Base-by-base conservation (phyloP, 345 rosid genomes). In the Ricinus communis region DNA sequence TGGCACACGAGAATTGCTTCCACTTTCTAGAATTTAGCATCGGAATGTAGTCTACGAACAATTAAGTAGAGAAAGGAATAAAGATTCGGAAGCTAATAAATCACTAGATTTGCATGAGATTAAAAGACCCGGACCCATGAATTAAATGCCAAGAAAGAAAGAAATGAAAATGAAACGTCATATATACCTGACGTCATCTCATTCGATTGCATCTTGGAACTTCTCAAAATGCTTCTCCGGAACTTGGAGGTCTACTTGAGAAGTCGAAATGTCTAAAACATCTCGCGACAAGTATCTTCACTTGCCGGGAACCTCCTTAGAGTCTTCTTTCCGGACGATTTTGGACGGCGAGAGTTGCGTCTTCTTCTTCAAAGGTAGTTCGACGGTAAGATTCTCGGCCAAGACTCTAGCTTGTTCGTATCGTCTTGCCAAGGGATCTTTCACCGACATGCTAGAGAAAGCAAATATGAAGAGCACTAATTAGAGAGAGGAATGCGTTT, bases 1-100 rank as follows among this genome's bases (percentile, higher is more conserved):
- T 19, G 27, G 27, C 8, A 28, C 21, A 88, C 96, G 71, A 93
- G 52, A 81, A 93, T 85, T 36, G 97, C 98, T 80, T 93, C 98
- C 59, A 93, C 90, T 71, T 87, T 90, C 82, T 93, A 93, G 74
- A 93, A 93, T 45, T 87, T 75, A 3, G 95, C 82, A 74, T 89
- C 97, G 95, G 95, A 21, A 85, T 31, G 46, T 85, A 89, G 59
- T 82, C 93, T 84, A 58, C 64, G 5, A 43, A 46, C 14, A 77
- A 73, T 24, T 22, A 57, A 75, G n/a, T n/a, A n/a, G 62, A 25
- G 5, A 51, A 50, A 43, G 33, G 41, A 71, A 31, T 15, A 45
- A 56, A n/a, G 7, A 30, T 15, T 50, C 15, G 24, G 11, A 53
- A 21, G 50, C 57, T 36, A 7, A 22, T 21, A 50, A 18, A 31